A percentile compares a stretch with the other conserved stretches of the same genome.
These are phyloP conservation scores for Gnomoniopsis sp. DNA, from an alignment of 2,329 filamentous ascomycete genomes.

Conservation along the genomic window DNA sequence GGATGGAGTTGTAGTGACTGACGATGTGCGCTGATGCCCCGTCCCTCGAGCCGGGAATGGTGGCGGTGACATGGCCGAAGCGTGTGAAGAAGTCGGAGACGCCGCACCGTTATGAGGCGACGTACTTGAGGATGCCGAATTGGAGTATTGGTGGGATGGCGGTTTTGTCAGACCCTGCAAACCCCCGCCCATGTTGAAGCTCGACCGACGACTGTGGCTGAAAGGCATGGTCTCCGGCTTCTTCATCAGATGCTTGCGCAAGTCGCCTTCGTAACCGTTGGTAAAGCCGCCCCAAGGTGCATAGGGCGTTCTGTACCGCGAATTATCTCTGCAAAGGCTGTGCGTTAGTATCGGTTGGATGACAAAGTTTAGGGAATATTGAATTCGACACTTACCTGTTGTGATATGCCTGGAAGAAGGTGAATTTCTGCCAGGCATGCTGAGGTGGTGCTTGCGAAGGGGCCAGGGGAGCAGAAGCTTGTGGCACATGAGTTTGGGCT, in stretches of 20 bases:
- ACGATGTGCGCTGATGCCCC: constrained; percentile 16
- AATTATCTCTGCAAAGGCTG: constrained; percentile 40
- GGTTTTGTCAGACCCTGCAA: constrained; percentile 17
- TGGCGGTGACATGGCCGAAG: constrained; percentile 20
- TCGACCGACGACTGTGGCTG: constrained; percentile 22
- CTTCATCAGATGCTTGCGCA: constrained; percentile 43
- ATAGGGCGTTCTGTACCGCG: constrained; percentile 59
- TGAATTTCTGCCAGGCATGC: constrained; percentile 47
- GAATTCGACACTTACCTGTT: constrained; percentile 44
- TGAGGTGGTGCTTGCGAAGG: constrained; percentile 4
- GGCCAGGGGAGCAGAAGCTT: not conserved
- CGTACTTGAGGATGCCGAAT: constrained; percentile 16
- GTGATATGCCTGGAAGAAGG: constrained; percentile 58
- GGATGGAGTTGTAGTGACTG: constrained; percentile 22
- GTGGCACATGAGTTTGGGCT: constrained; percentile 6
- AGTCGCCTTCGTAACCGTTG: constrained; percentile 57
- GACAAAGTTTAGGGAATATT: not conserved
- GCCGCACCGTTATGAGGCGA: constrained; percentile 14
- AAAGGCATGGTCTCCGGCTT: constrained; percentile 33
- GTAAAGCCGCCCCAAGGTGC: constrained; percentile 55
- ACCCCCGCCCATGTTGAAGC: constrained; percentile 18
- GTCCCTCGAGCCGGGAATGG: constrained; percentile 10
- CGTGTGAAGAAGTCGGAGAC: constrained; percentile 15
- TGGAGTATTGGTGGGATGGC: constrained; percentile 18
- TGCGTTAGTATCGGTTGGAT: constrained; percentile 6